Conservation (phyloP, 495 filamentous ascomycete species). For the Gamarada debralockiae region DNA sequence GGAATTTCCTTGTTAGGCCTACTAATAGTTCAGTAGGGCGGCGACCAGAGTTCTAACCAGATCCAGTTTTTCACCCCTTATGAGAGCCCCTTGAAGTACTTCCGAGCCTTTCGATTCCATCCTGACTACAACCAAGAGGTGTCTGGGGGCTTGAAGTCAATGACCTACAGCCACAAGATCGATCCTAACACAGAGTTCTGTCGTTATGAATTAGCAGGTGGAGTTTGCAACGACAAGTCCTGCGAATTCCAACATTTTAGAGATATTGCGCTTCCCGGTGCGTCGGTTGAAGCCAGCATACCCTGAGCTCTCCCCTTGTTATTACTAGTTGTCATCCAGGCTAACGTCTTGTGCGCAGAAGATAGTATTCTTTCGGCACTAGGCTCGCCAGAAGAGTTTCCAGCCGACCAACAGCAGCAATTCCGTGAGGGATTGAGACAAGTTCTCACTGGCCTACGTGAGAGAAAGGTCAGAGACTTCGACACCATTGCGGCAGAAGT, state of each 20-base stretch:
- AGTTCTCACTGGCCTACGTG: constrained; percentile 71
- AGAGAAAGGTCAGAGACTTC: constrained; percentile 74
- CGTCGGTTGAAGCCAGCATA: constrained; percentile 40
- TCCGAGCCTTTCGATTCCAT: constrained; percentile 88
- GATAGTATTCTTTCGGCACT: constrained; percentile 82
- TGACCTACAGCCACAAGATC: constrained; percentile 90
- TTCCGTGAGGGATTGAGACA: constrained; percentile 74
- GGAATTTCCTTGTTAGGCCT: neutral
- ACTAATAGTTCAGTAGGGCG: constrained; percentile 17
- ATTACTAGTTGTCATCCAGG: constrained; percentile 51
- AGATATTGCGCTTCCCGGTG: constrained; percentile 75
- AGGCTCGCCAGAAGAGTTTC: constrained; percentile 68
- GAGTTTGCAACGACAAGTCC: constrained; percentile 68
- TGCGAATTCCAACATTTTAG: constrained; percentile 78
- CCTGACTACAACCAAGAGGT: constrained; percentile 66
- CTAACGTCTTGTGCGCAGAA: constrained; percentile 60
- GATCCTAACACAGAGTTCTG: constrained; percentile 70
- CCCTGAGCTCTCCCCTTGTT: constrained; percentile 22
- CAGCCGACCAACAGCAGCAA: constrained; percentile 60
- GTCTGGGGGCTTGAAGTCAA: constrained; percentile 73
- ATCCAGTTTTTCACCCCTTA: constrained; percentile 61
- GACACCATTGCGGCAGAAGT: constrained; percentile 77
- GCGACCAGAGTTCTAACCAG: constrained; percentile 2
- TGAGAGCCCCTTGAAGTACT: constrained; percentile 73
- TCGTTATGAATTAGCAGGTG: constrained; percentile 65